These are phyloP conservation scores for Cylindrotheca closterium DNA, from an alignment of 108 stramenopile genomes.

Conservation along the genomic window DNA sequence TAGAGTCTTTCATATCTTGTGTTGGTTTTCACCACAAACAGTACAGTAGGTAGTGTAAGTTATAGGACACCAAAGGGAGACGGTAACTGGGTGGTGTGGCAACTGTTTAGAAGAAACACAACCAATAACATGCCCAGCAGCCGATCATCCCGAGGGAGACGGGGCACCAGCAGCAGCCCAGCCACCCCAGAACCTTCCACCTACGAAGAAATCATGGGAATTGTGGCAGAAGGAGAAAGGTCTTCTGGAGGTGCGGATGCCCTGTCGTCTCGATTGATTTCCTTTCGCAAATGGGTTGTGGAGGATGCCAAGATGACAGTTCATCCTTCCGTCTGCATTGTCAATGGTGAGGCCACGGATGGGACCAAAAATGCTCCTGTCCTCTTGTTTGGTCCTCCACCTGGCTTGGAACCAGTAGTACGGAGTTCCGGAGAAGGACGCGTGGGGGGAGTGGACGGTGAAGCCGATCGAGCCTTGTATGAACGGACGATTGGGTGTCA, in stretches of 20 bases:
- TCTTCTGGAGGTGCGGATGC: slow-evolving; percentile 46
- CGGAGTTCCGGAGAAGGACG: slow-evolving; percentile 27
- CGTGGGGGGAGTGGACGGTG: slow-evolving; percentile 70
- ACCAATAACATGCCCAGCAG: slow-evolving; percentile 17
- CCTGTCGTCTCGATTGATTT: slow-evolving; percentile 58
- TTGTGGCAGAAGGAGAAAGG: slow-evolving; percentile 28
- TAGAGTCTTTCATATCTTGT: too few relatives aligned
- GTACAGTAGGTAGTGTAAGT: too few relatives aligned
- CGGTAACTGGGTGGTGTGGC: too few relatives aligned
- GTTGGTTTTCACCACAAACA: too few relatives aligned
- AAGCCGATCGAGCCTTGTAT: slow-evolving; percentile 67
- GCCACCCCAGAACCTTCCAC: not conserved
- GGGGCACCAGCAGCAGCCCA: not conserved
- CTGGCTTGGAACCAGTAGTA: slow-evolving; percentile 22
- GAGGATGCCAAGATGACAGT: slow-evolving; percentile 61
- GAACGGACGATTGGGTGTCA: slow-evolving; percentile 89
- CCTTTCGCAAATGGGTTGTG: slow-evolving; percentile 76
- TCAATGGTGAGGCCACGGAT: slow-evolving; percentile 88
- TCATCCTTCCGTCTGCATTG: slow-evolving; percentile 75
- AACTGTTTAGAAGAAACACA: too few relatives aligned
- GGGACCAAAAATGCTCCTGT: slow-evolving; percentile 86
- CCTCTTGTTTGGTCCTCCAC: slow-evolving; percentile 54
- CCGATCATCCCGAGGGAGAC: not conserved
- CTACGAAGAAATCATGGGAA: slow-evolving; percentile 50
- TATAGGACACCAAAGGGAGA: too few relatives aligned